Conservation (phyloP, 129 eudicot genomes). For the Helichrysum umbraculigerum region DNA sequence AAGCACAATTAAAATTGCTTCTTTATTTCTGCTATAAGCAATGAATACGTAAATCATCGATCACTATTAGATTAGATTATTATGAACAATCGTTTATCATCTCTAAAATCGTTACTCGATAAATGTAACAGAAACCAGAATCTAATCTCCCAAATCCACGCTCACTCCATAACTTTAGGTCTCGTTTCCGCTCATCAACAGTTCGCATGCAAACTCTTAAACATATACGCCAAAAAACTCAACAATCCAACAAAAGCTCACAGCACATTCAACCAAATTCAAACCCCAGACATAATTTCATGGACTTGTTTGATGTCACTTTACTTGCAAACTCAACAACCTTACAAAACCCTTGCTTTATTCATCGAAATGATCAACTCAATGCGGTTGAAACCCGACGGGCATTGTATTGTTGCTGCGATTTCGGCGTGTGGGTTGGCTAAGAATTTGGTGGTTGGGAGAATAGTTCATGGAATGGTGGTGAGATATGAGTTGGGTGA, state of each 20-base stretch:
- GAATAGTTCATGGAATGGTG: conserved; percentile 57
- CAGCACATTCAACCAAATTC: conserved; percentile 40
- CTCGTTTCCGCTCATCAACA: conserved; percentile 32
- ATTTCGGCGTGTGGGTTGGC: conserved; percentile 53
- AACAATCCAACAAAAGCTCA: conserved; percentile 42
- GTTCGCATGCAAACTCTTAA: conserved; percentile 42
- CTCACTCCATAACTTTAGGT: conserved; percentile 48
- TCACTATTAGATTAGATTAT: too few species aligned
- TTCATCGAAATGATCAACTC: conserved; percentile 32
- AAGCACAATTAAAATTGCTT: too few species aligned
- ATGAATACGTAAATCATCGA: too few species aligned
- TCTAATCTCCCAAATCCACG: conserved; percentile 52
- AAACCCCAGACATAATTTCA: conserved; percentile 49
- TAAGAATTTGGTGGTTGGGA: conserved; percentile 45
- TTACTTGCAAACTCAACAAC: conserved; percentile 39
- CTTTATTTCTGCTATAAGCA: too few species aligned
- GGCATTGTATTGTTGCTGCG: conserved; percentile 51
- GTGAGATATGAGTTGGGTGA: conserved; percentile 38
- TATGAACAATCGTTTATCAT: conserved; percentile 33
- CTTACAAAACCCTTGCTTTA: conserved; percentile 39
- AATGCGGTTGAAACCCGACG: conserved; percentile 46
- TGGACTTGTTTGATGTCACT: conserved; percentile 58
- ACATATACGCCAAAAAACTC: conserved; percentile 41
- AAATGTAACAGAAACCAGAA: conserved; percentile 40
- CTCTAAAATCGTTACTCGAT: conserved; percentile 27